These are phyloP conservation scores for Phenoliferia sp. DNA, from an alignment of 1,284 basidiomycete genomes.

Conservation along the genomic window DNA sequence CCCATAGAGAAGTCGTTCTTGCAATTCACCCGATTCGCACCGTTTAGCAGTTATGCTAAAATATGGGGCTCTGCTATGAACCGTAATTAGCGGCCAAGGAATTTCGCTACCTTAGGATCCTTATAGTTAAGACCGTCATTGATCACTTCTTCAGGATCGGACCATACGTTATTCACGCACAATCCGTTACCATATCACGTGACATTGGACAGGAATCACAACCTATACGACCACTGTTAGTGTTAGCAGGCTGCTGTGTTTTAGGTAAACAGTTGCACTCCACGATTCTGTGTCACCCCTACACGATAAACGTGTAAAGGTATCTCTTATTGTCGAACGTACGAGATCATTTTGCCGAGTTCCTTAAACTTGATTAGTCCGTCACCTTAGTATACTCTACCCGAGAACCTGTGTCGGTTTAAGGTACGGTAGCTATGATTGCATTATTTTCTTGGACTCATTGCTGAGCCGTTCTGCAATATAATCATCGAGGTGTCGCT, in stretches of 20 bases:
- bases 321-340: slow-evolving; percentile 24
- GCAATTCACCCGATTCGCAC: too few species aligned
- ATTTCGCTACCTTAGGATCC: slow-evolving; percentile 37
- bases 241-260: slow-evolving; percentile 37
- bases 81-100: slow-evolving; percentile 39
- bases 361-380: slow-evolving; percentile 26
- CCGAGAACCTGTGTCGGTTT: slow-evolving; percentile 28
- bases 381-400: slow-evolving; percentile 30
- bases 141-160: slow-evolving; percentile 28
- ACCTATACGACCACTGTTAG: slow-evolving; percentile 36
- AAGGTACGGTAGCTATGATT: slow-evolving; percentile 24
- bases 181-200: slow-evolving; percentile 17
- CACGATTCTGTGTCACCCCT: slow-evolving; percentile 22
- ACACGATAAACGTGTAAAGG: slow-evolving; percentile 5
- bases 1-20: too few species aligned
- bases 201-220: slow-evolving; percentile 38
- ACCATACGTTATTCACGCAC: background rate
- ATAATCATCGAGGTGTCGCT: slow-evolving; percentile 17
- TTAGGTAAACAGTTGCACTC: slow-evolving; percentile 37
- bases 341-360: slow-evolving; percentile 28
- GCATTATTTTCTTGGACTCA: slow-evolving; percentile 20
- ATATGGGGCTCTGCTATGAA: too few species aligned
- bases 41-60: too few species aligned
- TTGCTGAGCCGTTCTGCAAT: slow-evolving; percentile 14
- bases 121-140: slow-evolving; percentile 39